Evolutionary conservation across 2,329 filamentous ascomycete genomes (phyloP), one percentile per base, ranked within the genome.

Genomic region (Colletotrichum eremochloae): DNA sequence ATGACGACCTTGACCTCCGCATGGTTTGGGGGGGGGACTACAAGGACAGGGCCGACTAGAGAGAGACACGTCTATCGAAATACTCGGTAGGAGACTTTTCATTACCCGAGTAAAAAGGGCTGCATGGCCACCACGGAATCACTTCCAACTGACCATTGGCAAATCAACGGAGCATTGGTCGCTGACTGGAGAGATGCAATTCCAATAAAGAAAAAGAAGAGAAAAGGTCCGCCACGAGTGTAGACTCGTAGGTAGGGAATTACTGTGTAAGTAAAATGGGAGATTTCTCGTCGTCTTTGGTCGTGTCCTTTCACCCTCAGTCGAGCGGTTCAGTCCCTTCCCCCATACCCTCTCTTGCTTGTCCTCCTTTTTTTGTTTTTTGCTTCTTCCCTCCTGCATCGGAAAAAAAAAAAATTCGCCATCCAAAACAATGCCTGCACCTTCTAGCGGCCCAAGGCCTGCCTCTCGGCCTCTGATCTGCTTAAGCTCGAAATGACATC

Each of bases 181-280:
- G 53, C 44, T 29, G 15, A 2, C 29, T 18, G 40, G n/a, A 20
- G 11, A 46, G n/a, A 15, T 18, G 20, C 40, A 42, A 18, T 31
- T 38, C 24, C 33, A 38, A 29, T 38, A n/a, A 15, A 18, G 3
- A 20, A 44, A 44, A 20, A 7, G 15, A 40, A 5, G 11, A 18
- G 14, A 18, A 42, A 6, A 44, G 4, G 15, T 24, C 8, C 9
- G 14, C 24, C 18, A 38, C 18, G 46, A 11, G 8, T 24, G 24
- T 52, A 31, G 36, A 15, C 36, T 58, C 36, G 62, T 33, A 55
- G 55, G 31, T 50, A 57, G 67, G 55, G 61, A 70, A 72, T 72
- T 70, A 48, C 46, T n/a, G 9, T 48, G 9, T 48, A 65, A 50
- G 67, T 72, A 62, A 62, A 70, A 70, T 72, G 36, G 66, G 67